phyloP scores from a whole-genome alignment of 108 stramenopile genomes.

The Skeletonema costatum region DNA sequence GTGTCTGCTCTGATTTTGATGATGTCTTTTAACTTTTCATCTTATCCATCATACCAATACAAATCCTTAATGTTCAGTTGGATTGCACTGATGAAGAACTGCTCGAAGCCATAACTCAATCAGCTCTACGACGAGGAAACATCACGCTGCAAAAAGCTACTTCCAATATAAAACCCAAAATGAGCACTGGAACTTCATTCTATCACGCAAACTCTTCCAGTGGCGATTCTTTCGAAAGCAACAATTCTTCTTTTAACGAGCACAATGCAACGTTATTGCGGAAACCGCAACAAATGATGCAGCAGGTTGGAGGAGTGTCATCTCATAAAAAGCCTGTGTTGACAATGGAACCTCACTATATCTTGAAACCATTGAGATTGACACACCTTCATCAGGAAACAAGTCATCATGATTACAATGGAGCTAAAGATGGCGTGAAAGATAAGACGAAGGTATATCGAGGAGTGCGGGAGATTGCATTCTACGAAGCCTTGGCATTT shows the following conservation, averaged over 20 bases:
- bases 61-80: slow-evolving; percentile 5
- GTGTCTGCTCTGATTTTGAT: background rate
- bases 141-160: background rate
- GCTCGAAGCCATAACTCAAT: slow-evolving; percentile 12
- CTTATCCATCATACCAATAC: background rate
- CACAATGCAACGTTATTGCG: background rate
- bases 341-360: slow-evolving; percentile 60
- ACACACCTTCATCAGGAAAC: background rate
- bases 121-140: slow-evolving; percentile 21
- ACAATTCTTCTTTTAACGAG: background rate
- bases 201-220: slow-evolving; percentile 5
- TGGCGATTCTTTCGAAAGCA: slow-evolving; percentile 3
- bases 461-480: slow-evolving; percentile 78
- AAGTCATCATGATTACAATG: background rate
- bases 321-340: slow-evolving; percentile 61
- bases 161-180: background rate
- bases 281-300: slow-evolving; percentile 38
- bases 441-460: slow-evolving; percentile 57
- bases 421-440: slow-evolving; percentile 1
- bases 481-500: slow-evolving; percentile 70
- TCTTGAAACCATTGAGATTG: slow-evolving; percentile 74
- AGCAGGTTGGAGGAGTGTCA: slow-evolving; percentile 72
- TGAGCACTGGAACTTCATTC: background rate
- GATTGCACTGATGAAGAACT: slow-evolving; percentile 26
- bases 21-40: background rate